Conservation (phyloP, 768 basidiomycete genomes). For the Lactarius hengduanensis region DNA sequence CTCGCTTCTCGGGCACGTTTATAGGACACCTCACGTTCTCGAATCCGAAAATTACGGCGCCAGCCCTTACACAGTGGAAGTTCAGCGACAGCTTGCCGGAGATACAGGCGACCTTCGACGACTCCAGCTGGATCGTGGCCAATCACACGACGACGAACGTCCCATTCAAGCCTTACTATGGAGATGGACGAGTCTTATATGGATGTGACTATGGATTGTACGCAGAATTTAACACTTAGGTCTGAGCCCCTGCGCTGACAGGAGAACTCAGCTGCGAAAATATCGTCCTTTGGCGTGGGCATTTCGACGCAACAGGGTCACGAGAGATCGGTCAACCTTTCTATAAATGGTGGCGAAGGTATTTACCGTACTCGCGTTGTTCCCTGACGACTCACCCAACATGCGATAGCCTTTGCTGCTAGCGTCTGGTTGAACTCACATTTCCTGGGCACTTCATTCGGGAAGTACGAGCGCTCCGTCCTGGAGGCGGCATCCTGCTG, state of each 20-base stretch:
- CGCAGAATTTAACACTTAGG: conserved; percentile 10
- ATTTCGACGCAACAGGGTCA: conserved; percentile 63
- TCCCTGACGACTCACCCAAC: not conserved
- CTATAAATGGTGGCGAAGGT: conserved; percentile 82
- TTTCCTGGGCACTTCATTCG: conserved; percentile 70
- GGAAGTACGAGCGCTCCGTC: conserved; percentile 50
- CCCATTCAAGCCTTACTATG: conserved; percentile 65
- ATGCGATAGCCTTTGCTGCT: conserved; percentile 65
- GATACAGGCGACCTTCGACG: conserved; percentile 53
- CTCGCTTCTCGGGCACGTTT: conserved; percentile 45
- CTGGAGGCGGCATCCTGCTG: conserved; percentile 5
- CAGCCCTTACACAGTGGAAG: conserved; percentile 65
- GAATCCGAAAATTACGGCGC: conserved; percentile 40
- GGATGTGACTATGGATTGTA: conserved; percentile 88
- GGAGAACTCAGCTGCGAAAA: conserved; percentile 68
- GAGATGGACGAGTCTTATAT: conserved; percentile 75
- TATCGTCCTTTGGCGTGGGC: conserved; percentile 76
- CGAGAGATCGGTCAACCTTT: conserved; percentile 66
- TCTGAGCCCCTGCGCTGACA: conserved; percentile 2
- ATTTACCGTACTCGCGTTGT: conserved; percentile 11
- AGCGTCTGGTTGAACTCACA: conserved; percentile 77
- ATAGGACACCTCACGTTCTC: conserved; percentile 45
- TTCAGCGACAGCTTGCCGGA: conserved; percentile 78
- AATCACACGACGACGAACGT: conserved; percentile 74
- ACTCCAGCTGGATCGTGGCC: conserved; percentile 62